Evolutionary conservation across 2,329 filamentous ascomycete genomes (phyloP).

Genomic region (Uncinocarpus reesii): DNA sequence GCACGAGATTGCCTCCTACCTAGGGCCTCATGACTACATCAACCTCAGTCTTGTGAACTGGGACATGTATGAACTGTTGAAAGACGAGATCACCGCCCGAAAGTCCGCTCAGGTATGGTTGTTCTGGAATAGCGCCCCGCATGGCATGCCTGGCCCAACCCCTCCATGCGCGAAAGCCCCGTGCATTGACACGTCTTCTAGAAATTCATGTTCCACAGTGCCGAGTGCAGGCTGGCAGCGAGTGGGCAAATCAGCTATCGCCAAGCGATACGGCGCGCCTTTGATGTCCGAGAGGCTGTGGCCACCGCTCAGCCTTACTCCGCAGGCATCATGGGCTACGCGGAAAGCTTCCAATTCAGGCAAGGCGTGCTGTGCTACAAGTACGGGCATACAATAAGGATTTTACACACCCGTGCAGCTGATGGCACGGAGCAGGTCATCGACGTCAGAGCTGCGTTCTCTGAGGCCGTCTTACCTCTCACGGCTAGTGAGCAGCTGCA

Average conservation of each 20-base stretch:
- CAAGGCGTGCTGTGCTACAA: constrained; percentile 58
- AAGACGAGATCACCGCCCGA: constrained; percentile 48
- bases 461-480: background rate
- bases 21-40: constrained; percentile 51
- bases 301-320: constrained; percentile 53
- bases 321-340: constrained; percentile 49
- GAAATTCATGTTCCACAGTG: constrained; percentile 35
- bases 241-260: constrained; percentile 38
- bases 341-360: constrained; percentile 52
- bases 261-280: constrained; percentile 48
- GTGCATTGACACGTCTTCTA: constrained; percentile 22
- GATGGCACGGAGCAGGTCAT: constrained; percentile 46
- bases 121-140: background rate
- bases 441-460: constrained; percentile 32
- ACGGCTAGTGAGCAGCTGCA: constrained; percentile 31
- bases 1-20: constrained; percentile 45
- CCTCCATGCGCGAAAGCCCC: constrained; percentile 4
- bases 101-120: constrained; percentile 47
- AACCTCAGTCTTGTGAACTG: constrained; percentile 46
- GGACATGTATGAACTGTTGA: constrained; percentile 43
- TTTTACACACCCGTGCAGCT: constrained; percentile 49
- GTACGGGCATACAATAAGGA: constrained; percentile 42
- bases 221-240: constrained; percentile 37
- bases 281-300: constrained; percentile 52
- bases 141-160: background rate